Evolutionary conservation across 192 early-diverging fungal genomes (phyloP).

Genomic region (Tieghemiomyces parasiticus): DNA sequence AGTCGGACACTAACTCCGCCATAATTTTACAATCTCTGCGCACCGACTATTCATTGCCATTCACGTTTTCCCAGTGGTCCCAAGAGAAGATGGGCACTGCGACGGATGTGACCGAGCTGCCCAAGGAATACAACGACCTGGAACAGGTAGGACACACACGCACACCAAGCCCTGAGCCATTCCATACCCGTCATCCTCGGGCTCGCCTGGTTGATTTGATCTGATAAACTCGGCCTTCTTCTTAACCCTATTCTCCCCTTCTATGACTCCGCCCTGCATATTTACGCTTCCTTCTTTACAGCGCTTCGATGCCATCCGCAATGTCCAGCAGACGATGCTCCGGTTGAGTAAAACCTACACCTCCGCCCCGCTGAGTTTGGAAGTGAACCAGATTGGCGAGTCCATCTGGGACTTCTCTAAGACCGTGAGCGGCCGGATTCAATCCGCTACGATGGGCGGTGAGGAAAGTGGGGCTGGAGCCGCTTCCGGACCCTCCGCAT

Average conservation of each 20-base stretch:
- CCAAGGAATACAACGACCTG: conserved; percentile 81
- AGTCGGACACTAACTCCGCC: no score
- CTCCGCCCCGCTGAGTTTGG: conserved; percentile 58
- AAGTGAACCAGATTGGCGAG: conserved; percentile 35
- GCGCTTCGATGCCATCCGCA: conserved; percentile 64
- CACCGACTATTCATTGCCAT: no score
- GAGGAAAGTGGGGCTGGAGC: no score
- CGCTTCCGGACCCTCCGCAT: no score
- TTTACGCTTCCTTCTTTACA: no score
- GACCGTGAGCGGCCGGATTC: conserved; percentile 45
- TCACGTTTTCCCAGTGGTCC: conserved; percentile 64
- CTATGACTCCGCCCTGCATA: no score
- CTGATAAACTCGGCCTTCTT: no score
- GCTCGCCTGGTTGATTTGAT: no score
- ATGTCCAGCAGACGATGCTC: conserved; percentile 51
- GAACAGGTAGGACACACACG: conserved; percentile 35
- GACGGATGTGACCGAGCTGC: conserved; percentile 81
- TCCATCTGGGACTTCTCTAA: conserved; percentile 56
- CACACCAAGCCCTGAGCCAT: no score
- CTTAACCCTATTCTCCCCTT: no score
- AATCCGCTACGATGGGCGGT: conserved; percentile 28
- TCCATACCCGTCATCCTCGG: no score
- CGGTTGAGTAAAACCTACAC: conserved; percentile 59
- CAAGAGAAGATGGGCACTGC: conserved; percentile 71
- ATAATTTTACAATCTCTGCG: no score